Conservation (phyloP, 139 green algal genomes). For the Closterium sp. region DNA sequence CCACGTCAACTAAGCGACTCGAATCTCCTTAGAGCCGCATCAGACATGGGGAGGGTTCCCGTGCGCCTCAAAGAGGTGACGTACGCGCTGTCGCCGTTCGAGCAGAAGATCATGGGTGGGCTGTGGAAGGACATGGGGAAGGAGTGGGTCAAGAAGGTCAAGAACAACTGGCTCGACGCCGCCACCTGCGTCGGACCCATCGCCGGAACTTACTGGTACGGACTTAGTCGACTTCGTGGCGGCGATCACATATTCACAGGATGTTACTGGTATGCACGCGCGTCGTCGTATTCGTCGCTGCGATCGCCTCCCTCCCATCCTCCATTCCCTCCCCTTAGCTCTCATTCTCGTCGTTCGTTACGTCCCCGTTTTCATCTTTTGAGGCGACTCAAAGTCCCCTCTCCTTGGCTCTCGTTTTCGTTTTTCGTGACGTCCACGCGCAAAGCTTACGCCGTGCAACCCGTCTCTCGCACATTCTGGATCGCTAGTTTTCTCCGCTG, state of each 20-base stretch:
- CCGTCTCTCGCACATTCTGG: too few relatives aligned
- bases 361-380: too few relatives aligned
- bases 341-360: too few relatives aligned
- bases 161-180: slow-evolving; percentile 55
- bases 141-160: slow-evolving; percentile 60
- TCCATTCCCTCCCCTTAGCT: background rate
- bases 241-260: background rate
- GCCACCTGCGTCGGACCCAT: slow-evolving; percentile 41
- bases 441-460: too few relatives aligned
- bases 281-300: background rate
- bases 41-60: slow-evolving; percentile 47
- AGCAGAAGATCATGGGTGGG: slow-evolving; percentile 72
- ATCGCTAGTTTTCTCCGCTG: background rate
- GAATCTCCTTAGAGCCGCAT: background rate
- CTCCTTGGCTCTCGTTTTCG: too few relatives aligned
- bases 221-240: slow-evolving; percentile 48
- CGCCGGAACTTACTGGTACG: slow-evolving; percentile 48
- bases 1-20: background rate
- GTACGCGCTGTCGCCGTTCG: slow-evolving; percentile 83
- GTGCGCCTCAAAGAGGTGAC: slow-evolving; percentile 80
- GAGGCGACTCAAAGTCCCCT: too few relatives aligned
- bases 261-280: background rate
- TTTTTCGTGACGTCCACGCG: too few relatives aligned
- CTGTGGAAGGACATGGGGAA: slow-evolving; percentile 72
- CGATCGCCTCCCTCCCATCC: background rate